Conservation (phyloP, 768 basidiomycete species). For the Auriculariales sp. region DNA sequence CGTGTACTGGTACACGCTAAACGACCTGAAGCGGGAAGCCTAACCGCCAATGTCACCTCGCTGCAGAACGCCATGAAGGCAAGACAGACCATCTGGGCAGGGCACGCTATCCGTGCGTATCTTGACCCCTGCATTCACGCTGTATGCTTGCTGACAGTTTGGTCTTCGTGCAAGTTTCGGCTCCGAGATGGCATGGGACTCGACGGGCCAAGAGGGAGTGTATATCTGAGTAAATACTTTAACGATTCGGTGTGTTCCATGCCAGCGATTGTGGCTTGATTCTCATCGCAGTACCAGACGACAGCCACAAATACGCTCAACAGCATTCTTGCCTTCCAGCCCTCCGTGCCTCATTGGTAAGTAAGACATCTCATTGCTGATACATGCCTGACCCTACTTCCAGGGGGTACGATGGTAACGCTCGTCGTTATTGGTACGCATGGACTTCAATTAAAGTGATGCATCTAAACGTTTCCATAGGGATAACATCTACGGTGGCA, state of each 20-base stretch:
- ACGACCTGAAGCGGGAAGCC: slow-evolving; percentile 36
- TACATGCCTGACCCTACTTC: too few relatives aligned
- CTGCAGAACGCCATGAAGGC: slow-evolving; percentile 32
- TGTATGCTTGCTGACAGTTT: too few relatives aligned
- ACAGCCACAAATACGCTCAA: slow-evolving; percentile 39
- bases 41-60: slow-evolving; percentile 31
- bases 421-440: slow-evolving; percentile 36
- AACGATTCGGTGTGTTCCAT: too few relatives aligned
- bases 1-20: slow-evolving; percentile 29
- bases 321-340: slow-evolving; percentile 42
- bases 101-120: slow-evolving; percentile 37
- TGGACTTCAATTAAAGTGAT: too few relatives aligned
- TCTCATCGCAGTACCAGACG: slow-evolving; percentile 32
- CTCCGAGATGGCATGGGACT: slow-evolving; percentile 44
- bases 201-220: too few relatives aligned
- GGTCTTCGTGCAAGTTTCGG: slow-evolving; percentile 29
- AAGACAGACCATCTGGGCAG: slow-evolving; percentile 30
- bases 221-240: too few relatives aligned
- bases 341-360: slow-evolving; percentile 39
- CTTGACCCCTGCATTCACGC: too few relatives aligned
- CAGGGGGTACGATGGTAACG: slow-evolving; percentile 40
- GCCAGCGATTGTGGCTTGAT: slow-evolving; percentile 38
- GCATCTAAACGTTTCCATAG: slow-evolving; percentile 15
- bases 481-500: slow-evolving; percentile 45
- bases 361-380: neutral